Evolutionary conservation across 257 asterid genomes (phyloP).

Genomic region (Fraxinus americana): DNA sequence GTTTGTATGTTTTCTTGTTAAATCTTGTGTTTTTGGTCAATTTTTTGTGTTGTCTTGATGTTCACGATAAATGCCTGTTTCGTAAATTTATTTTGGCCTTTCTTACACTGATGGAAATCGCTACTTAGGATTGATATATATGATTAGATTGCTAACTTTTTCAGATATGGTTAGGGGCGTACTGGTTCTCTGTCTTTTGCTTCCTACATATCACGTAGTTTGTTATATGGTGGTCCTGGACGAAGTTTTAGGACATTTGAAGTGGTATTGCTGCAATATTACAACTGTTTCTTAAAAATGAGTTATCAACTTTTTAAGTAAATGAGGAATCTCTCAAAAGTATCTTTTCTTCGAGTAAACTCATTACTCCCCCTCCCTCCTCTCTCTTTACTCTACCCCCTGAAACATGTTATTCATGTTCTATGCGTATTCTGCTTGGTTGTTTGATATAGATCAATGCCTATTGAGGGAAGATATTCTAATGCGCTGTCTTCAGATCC

Average conservation of each 20-base stretch:
- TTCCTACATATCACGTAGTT: background rate
- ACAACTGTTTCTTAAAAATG: background rate
- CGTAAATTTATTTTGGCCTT: background rate
- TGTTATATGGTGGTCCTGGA: background rate
- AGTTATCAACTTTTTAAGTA: background rate
- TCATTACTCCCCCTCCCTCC: too few species aligned
- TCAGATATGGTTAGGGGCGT: slow-evolving; percentile 10
- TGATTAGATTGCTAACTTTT: slow-evolving; percentile 1
- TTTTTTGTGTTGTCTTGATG: background rate
- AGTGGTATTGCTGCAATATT: background rate
- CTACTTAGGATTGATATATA: background rate
- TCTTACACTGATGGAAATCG: background rate
- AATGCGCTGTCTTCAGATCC: slow-evolving; percentile 30
- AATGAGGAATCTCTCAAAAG: background rate
- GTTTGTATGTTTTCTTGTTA: slow-evolving; percentile 8
- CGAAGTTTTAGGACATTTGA: background rate
- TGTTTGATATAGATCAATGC: slow-evolving; percentile 36
- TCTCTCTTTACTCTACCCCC: background rate
- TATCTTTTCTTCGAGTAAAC: background rate
- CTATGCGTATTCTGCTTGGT: background rate
- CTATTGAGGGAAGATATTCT: slow-evolving; percentile 39
- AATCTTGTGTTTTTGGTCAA: slow-evolving; percentile 1
- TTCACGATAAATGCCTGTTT: background rate
- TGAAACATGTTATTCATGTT: slow-evolving; percentile 11
- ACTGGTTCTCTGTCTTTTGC: background rate